Percentiles rank a stretch among this genome's conserved stretches.
Conservation (phyloP, 169 alveolate genomes). For the Perkinsus marinus region DNA sequence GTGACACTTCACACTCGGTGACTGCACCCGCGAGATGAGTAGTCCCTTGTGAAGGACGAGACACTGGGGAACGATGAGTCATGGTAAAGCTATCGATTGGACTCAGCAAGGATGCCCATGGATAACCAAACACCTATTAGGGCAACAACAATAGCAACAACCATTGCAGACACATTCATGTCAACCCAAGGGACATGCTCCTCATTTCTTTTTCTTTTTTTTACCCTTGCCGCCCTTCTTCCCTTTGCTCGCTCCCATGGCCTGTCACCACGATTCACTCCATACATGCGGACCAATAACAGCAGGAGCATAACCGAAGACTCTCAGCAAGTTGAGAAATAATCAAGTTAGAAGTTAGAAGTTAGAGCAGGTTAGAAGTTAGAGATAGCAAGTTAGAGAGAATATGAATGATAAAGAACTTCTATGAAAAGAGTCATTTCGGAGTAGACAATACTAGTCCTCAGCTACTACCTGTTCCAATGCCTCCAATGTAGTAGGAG, state of each 20-base stretch:
- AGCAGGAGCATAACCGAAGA: too few species aligned
- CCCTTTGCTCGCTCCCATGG: not conserved
- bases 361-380: too few species aligned
- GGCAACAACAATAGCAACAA: not conserved
- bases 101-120: not conserved
- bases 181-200: not conserved
- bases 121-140: not conserved
- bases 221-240: constrained; percentile 1
- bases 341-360: too few species aligned
- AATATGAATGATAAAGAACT: too few species aligned
- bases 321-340: too few species aligned
- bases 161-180: not conserved
- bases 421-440: too few species aligned
- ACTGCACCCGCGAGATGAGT: too few species aligned
- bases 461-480: not conserved
- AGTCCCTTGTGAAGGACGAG: not conserved
- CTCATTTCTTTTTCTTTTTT: not conserved
- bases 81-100: not conserved
- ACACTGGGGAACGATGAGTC: not conserved
- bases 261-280: not conserved
- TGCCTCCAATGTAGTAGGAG: not conserved
- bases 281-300: too few species aligned
- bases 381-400: too few species aligned
- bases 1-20: too few species aligned
- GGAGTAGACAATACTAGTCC: not conserved